Base-by-base conservation (phyloP, 495 filamentous ascomycete genomes). In the Penicillium maclennaniae region DNA sequence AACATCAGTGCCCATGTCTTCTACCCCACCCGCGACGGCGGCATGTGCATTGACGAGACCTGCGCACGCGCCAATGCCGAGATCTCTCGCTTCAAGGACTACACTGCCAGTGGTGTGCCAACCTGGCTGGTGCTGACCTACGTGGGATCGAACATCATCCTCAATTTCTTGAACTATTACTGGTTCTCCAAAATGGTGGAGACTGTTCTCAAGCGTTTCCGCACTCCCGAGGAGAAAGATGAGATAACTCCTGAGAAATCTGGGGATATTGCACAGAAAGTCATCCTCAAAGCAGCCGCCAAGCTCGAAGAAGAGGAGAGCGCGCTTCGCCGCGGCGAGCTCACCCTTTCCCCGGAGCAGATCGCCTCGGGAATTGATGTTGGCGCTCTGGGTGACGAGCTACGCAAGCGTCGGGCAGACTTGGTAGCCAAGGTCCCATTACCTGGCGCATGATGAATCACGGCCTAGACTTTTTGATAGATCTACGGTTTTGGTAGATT, bases 151-250 rank as follows among this genome's bases (percentile, higher is more conserved):
- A 97, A 98, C 63, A 40, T 92, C 21, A 77, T 86, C 4, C 76
- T 98, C 15, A 97, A 96, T 71, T 75, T 80, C 45, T 74, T 98
- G 43, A 98, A 98, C 70, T 91, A 91, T 68, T 92, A 85, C 74
- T 98, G 93, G 93, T 97, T 96, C 69, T 84, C 84, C 53, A 93
- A 92, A 79, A 98, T 98, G 93, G 88, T 98, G 53, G 81, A 88
- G 56, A 89, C 93, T 21, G 85, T 98, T 15, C 74, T 86, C 55
- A 95, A 93, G 77, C 79, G 93, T 20, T 98, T 98, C 69, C 80
- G 86, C n/a, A 49, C 51, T 7, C 69, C 70, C 0, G 53, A 45
- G 49, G 39, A 52, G 49, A 42, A 31, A 14, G 15, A 27, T 8
- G 52, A 25, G 5, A 45, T 51, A 50, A 44, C 41, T 25, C 17